These are phyloP conservation scores for Pseudogymnoascus sp. DNA, from an alignment of 2,329 filamentous ascomycete species.

Conservation along the genomic window DNA sequence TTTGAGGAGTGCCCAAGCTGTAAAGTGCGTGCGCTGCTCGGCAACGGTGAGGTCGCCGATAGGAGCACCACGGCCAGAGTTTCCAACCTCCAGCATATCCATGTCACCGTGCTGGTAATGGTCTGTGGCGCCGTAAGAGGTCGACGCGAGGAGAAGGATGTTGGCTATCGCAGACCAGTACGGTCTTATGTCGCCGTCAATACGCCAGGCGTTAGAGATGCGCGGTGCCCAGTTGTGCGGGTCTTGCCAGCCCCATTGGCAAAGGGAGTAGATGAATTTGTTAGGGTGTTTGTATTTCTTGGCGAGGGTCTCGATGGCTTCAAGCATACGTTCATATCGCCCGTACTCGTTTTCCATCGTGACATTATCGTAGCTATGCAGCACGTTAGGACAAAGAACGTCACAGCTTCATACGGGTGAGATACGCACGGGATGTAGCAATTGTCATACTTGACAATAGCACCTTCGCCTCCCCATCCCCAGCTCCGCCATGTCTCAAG, in stretches of 20 bases:
- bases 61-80: constrained; percentile 24
- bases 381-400: not conserved
- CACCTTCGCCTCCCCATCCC: constrained; percentile 14
- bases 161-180: constrained; percentile 26
- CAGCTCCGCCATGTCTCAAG: constrained; percentile 18
- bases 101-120: constrained; percentile 4
- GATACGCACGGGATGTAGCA: constrained; percentile 21
- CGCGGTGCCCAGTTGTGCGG: constrained; percentile 23
- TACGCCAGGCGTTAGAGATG: constrained; percentile 24
- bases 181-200: constrained; percentile 26
- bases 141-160: not conserved
- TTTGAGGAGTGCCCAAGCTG: constrained; percentile 32
- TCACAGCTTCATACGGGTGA: not conserved
- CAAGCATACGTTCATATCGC: constrained; percentile 24
- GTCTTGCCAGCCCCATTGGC: constrained; percentile 39
- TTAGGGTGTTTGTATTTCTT: constrained; percentile 9
- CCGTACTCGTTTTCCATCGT: constrained; percentile 26
- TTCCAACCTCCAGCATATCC: constrained; percentile 22
- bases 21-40: constrained; percentile 30
- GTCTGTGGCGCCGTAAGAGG: not conserved
- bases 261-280: constrained; percentile 23
- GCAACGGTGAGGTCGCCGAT: constrained; percentile 21
- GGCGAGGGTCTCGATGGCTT: constrained; percentile 11
- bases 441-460: constrained; percentile 24
- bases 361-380: constrained; percentile 18